A percentile compares a stretch with the other conserved stretches of the same genome.
phyloP scores from a whole-genome alignment of 208 protist species.

The Blechomonas ayalai region DNA sequence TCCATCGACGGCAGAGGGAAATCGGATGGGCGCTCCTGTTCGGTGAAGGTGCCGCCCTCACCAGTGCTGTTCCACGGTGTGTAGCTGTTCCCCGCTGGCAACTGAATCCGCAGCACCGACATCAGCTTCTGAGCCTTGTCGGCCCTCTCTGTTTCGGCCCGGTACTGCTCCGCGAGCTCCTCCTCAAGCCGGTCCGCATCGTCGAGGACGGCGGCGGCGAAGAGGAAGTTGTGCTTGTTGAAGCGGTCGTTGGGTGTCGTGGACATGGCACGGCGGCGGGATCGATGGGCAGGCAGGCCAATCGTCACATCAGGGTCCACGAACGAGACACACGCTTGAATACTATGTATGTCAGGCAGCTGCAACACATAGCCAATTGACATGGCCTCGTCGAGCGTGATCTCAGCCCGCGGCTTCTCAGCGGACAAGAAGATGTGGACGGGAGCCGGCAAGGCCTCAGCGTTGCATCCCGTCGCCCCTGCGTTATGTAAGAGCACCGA shows the following conservation, averaged over 20 bases:
- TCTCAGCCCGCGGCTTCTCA: conserved; percentile 42
- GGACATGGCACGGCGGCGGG: conserved; percentile 54
- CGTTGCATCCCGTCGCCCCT: neutral
- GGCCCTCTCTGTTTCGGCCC: conserved; percentile 17
- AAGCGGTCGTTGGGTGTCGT: conserved; percentile 69
- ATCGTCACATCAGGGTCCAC: conserved; percentile 79
- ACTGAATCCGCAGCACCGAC: conserved; percentile 45
- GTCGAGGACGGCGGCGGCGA: conserved; percentile 50
- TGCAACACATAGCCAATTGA: conserved; percentile 69
- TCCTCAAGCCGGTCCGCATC: conserved; percentile 32
- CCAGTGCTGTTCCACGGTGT: conserved; percentile 11
- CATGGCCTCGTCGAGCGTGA: conserved; percentile 67
- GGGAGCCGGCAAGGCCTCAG: conserved; percentile 13
- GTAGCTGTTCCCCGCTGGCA: too few species aligned
- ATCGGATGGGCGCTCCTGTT: neutral
- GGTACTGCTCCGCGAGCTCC: conserved; percentile 9
- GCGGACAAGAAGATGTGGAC: conserved; percentile 71
- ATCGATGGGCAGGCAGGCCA: conserved; percentile 56
- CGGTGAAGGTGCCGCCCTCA: neutral
- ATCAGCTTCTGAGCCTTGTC: conserved; percentile 52
- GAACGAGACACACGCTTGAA: conserved; percentile 68
- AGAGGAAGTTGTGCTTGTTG: conserved; percentile 70
- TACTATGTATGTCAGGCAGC: conserved; percentile 57
- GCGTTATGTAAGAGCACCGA: conserved; percentile 1
- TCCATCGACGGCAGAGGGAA: neutral